Evolutionary conservation across 2,329 filamentous ascomycete genomes (phyloP).

Genomic region (Volutella citrinella): DNA sequence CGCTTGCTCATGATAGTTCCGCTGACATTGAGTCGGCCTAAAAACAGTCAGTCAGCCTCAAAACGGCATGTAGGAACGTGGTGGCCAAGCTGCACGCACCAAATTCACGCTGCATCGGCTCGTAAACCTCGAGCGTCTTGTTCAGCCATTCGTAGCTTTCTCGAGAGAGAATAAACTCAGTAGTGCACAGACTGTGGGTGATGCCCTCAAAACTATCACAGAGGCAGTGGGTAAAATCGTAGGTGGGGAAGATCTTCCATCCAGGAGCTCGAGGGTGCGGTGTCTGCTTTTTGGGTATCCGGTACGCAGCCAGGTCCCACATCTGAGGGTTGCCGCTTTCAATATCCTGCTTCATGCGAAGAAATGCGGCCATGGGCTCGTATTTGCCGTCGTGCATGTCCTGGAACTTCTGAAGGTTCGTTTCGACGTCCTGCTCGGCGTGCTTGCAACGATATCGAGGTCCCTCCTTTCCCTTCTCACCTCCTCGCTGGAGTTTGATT

Average conservation of each 20-base stretch:
- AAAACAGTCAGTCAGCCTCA: not conserved
- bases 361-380: conserved; percentile 74
- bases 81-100: too few species aligned
- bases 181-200: conserved; percentile 89
- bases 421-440: conserved; percentile 69
- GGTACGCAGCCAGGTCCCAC: conserved; percentile 94
- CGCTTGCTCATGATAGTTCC: conserved; percentile 88
- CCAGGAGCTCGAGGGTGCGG: conserved; percentile 78
- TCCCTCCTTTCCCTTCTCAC: conserved; percentile 60
- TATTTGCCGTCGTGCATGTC: conserved; percentile 93
- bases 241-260: conserved; percentile 94
- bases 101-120: conserved; percentile 92
- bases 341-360: conserved; percentile 92
- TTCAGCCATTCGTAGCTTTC: conserved; percentile 91
- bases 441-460: conserved; percentile 79
- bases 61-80: too few species aligned
- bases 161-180: conserved; percentile 81
- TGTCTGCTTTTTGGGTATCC: conserved; percentile 68
- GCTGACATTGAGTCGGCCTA: conserved; percentile 59
- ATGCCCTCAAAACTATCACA: conserved; percentile 92
- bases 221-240: conserved; percentile 88
- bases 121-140: conserved; percentile 75
- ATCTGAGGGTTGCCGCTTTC: conserved; percentile 85
- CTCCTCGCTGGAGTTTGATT: conserved; percentile 83
- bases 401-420: conserved; percentile 78